Evolutionary conservation across 225 moss, liverwort and hornwort species (phyloP).

Genomic region (Pleurozium schreberi): DNA sequence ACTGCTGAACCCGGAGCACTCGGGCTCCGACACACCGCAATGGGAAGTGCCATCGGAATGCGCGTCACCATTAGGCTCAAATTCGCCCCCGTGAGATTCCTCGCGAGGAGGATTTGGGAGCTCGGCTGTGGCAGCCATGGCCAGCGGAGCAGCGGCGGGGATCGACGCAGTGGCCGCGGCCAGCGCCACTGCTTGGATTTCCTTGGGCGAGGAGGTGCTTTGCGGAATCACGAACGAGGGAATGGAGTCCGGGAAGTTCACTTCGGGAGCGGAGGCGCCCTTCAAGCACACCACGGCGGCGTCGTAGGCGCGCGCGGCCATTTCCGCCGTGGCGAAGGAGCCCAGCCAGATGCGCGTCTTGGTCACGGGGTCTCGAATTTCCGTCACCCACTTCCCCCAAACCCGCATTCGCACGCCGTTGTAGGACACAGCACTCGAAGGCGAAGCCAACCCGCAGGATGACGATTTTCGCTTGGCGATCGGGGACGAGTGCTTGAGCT

Average conservation of each 20-base stretch:
- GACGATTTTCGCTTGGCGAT: background rate
- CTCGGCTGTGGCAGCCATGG: background rate
- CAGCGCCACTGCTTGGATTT: conserved; percentile 28
- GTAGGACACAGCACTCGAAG: background rate
- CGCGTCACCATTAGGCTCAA: background rate
- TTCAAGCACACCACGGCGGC: conserved; percentile 37
- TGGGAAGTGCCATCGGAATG: background rate
- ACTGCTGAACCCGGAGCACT: background rate
- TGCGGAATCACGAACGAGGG: conserved; percentile 11
- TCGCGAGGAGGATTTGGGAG: background rate
- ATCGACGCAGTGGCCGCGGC: conserved; percentile 20
- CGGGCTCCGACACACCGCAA: background rate
- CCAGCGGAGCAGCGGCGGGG: background rate
- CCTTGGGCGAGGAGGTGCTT: conserved; percentile 6
- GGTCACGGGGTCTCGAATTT: conserved; percentile 25
- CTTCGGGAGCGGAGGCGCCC: conserved; percentile 10
- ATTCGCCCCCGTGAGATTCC: background rate
- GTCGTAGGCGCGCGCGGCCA: conserved; percentile 41
- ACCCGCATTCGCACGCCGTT: conserved; percentile 40
- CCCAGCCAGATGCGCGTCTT: conserved; percentile 41
- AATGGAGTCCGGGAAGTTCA: conserved; percentile 42
- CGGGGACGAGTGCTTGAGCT: background rate
- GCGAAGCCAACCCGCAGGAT: background rate
- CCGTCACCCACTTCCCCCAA: conserved; percentile 50
- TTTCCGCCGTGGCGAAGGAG: conserved; percentile 30